Base-by-base conservation (phyloP, 2,329 filamentous ascomycete species). In the Beauveria asiatica region DNA sequence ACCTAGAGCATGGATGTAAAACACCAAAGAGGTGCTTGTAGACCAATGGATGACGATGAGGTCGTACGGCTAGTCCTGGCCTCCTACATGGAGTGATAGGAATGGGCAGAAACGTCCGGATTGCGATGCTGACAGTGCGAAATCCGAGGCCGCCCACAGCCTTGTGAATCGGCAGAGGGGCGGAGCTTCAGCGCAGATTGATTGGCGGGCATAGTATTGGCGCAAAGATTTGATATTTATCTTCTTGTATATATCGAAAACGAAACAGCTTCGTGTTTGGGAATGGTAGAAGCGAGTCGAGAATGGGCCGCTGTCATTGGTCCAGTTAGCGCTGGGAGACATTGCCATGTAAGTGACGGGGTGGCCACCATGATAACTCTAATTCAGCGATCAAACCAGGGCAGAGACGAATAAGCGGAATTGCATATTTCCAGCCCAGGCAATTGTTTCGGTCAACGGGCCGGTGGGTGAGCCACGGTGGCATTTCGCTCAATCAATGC, bases 201-300 rank as follows among this genome's bases (percentile, higher is more conserved):
- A 49, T 50, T 50, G 55, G 55, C 13, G 13, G 9, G 16, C 23
- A 11, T 16, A 10, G 33, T 13, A 11, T 21, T 1, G 9, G 13
- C n/a, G 27, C 5, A 41, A 9, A 45, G 25, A 21, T 37, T 11
- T 23, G 30, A 30, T 21, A 48, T 48, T n/a, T n/a, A n/a, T n/a
- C n/a, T n/a, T n/a, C 17, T 27, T 19, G 17, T 3, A 23, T n/a
- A 6, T 50, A 45, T 37, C 55, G 48, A 52, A 41, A 52, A 52
- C 56, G 56, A 59, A 59, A 59, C 56, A 50, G 37, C n/a, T 9
- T 33, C 17, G 45, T 59, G 56, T 59, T 52, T 59, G 25, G 49
- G 46, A 52, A 59, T 52, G 56, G 48, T 3, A 33, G 21, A 33
- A 25, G 10, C 17, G 16, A 10, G 45, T 10, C 17, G 19, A 21